Percentiles rank a stretch among this genome's conserved stretches.
Evolutionary conservation across 2,329 filamentous ascomycete genomes (phyloP).

Genomic region (Fusarium lateritium): DNA sequence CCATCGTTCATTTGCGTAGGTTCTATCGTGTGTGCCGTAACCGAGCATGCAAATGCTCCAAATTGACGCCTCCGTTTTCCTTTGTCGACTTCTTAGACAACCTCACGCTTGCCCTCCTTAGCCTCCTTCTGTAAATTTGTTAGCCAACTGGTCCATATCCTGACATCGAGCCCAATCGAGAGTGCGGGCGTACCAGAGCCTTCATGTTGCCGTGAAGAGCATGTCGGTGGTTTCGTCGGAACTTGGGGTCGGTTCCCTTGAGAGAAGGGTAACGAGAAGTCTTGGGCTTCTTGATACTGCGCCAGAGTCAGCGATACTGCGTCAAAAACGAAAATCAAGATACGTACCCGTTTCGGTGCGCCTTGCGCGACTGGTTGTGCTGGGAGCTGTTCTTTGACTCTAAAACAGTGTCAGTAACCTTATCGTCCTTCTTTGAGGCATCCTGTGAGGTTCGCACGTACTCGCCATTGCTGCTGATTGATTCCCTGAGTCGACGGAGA

Average conservation of each 20-base stretch:
- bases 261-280: conserved; percentile 98
- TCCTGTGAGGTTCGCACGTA: conserved; percentile 48
- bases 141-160: conserved; percentile 46
- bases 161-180: conserved; percentile 18
- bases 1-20: conserved; percentile 47
- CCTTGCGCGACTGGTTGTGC: conserved; percentile 98
- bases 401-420: conserved; percentile 58
- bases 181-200: conserved; percentile 81
- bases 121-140: conserved; percentile 85
- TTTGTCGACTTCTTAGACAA: conserved; percentile 71
- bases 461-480: conserved; percentile 59
- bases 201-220: conserved; percentile 99
- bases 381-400: conserved; percentile 99
- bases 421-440: neutral
- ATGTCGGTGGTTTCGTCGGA: conserved; percentile 99
- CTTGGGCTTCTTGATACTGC: conserved; percentile 99
- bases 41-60: conserved; percentile 44
- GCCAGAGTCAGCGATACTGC: conserved; percentile 36
- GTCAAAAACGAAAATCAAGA: conserved; percentile 13
- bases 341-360: conserved; percentile 97
- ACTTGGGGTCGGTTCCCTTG: conserved; percentile 99
- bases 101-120: conserved; percentile 94
- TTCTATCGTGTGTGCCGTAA: conserved; percentile 44
- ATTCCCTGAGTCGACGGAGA: conserved; percentile 49
- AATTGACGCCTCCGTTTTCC: conserved; percentile 44